Evolutionary conservation across 1,284 basidiomycete genomes (phyloP).

Genomic region (Apiotrichum gamsii): DNA sequence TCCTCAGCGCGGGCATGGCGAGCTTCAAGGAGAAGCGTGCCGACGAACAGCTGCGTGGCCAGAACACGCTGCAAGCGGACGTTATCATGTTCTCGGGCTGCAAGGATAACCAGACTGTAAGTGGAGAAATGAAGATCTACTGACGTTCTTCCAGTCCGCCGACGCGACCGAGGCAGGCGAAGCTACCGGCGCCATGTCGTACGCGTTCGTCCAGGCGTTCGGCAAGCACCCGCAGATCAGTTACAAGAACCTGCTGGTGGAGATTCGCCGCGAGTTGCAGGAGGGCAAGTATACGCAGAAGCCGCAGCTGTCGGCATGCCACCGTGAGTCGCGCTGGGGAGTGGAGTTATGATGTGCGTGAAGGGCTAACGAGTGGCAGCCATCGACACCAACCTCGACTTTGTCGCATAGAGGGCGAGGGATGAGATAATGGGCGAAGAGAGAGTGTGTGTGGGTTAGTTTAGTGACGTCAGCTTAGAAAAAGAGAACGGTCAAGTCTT

Average conservation of each 20-base stretch:
- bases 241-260: conserved; percentile 69
- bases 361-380: conserved; percentile 11
- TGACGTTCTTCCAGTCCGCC: conserved; percentile 49
- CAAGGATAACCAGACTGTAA: conserved; percentile 75
- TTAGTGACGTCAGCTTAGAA: background rate
- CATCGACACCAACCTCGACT: conserved; percentile 32
- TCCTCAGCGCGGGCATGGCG: conserved; percentile 38
- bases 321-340: background rate
- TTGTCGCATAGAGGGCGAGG: conserved; percentile 21
- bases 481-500: background rate
- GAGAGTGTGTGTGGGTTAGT: background rate
- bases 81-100: conserved; percentile 74
- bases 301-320: conserved; percentile 55
- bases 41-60: conserved; percentile 25
- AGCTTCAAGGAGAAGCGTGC: conserved; percentile 28
- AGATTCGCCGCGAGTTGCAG: conserved; percentile 54
- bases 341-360: background rate
- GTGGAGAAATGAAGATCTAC: background rate
- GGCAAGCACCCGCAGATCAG: conserved; percentile 67
- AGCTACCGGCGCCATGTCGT: conserved; percentile 78
- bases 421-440: background rate
- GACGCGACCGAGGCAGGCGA: conserved; percentile 74
- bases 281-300: conserved; percentile 71
- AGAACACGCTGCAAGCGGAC: conserved; percentile 68
- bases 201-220: conserved; percentile 58